A percentile compares a stretch with the other conserved stretches of the same genome.
These are phyloP conservation scores for Citrullus mucosospermus DNA, from an alignment of 306 rosid genomes.

Conservation along the genomic window DNA sequence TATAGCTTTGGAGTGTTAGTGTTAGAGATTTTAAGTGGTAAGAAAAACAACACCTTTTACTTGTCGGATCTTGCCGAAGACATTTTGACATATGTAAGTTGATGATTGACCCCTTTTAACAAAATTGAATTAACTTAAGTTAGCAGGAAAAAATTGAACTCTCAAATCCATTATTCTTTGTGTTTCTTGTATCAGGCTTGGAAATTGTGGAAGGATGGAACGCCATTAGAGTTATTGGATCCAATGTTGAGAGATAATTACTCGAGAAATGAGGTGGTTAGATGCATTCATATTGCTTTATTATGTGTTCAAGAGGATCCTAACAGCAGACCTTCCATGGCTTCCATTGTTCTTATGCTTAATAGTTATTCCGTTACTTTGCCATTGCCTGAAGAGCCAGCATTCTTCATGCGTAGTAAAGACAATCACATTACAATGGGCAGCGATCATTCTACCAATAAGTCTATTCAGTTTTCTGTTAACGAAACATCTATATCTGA, in stretches of 20 bases:
- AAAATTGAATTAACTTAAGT: not conserved
- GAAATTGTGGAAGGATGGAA: conserved; percentile 16
- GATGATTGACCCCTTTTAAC: not conserved
- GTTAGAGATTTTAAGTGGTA: conserved; percentile 14
- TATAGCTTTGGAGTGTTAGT: conserved; percentile 17
- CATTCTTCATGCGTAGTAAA: not conserved
- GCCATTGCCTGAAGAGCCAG: not conserved
- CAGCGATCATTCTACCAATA: not conserved
- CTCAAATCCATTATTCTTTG: not conserved
- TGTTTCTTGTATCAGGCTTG: not conserved
- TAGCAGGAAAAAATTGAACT: not conserved
- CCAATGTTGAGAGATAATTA: not conserved
- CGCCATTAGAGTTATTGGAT: conserved; percentile 9
- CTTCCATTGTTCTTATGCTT: conserved; percentile 15
- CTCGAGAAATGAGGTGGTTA: conserved; percentile 13
- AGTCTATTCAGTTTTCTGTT: not conserved
- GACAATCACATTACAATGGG: not conserved
- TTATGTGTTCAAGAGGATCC: conserved; percentile 23
- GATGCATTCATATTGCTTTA: conserved; percentile 23
- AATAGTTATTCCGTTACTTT: not conserved
- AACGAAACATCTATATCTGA: not conserved
- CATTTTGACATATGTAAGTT: conserved; percentile 9
- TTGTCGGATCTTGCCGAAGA: not conserved
- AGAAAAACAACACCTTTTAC: conserved; percentile 7
- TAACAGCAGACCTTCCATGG: conserved; percentile 18